Percentiles rank a stretch among this genome's conserved stretches.
These are phyloP conservation scores for Phytophthora tentaculata DNA, from an alignment of 352 stramenopile species.

Conservation along the genomic window DNA sequence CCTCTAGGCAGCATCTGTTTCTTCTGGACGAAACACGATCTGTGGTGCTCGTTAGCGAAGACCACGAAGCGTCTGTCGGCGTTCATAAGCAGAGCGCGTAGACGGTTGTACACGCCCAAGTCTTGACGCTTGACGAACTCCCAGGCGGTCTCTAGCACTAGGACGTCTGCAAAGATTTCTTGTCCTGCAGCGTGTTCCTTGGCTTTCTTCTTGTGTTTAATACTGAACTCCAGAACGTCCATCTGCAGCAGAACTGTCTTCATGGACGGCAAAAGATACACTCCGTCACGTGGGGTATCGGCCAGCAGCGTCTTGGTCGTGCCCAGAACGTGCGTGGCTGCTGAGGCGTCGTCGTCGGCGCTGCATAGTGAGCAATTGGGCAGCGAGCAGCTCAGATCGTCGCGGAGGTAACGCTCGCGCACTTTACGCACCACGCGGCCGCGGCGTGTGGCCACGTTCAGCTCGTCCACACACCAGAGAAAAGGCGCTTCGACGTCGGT, in stretches of 20 bases:
- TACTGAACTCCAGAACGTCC: slow-evolving; percentile 89
- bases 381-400: slow-evolving; percentile 86
- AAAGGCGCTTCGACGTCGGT: slow-evolving; percentile 35
- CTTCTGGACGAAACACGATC: slow-evolving; percentile 77
- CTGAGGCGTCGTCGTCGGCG: slow-evolving; percentile 59
- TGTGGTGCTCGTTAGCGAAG: slow-evolving; percentile 94
- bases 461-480: slow-evolving; percentile 78
- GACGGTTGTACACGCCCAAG: slow-evolving; percentile 88
- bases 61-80: slow-evolving; percentile 87
- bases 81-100: slow-evolving; percentile 88
- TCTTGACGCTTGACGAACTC: slow-evolving; percentile 91
- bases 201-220: slow-evolving; percentile 61
- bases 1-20: slow-evolving; percentile 40
- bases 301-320: slow-evolving; percentile 70
- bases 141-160: slow-evolving; percentile 93
- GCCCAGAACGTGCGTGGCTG: slow-evolving; percentile 59
- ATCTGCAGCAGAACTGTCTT: slow-evolving; percentile 92
- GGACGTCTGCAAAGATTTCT: slow-evolving; percentile 81
- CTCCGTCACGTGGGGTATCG: slow-evolving; percentile 45
- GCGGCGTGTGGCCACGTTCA: slow-evolving; percentile 82
- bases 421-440: slow-evolving; percentile 83
- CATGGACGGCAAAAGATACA: slow-evolving; percentile 90
- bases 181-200: not conserved
- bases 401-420: slow-evolving; percentile 88
- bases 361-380: slow-evolving; percentile 65